Evolutionary conservation across 768 basidiomycete species (phyloP), one percentile per base, ranked within the genome.

Genomic region (Naganishia kalamii): DNA sequence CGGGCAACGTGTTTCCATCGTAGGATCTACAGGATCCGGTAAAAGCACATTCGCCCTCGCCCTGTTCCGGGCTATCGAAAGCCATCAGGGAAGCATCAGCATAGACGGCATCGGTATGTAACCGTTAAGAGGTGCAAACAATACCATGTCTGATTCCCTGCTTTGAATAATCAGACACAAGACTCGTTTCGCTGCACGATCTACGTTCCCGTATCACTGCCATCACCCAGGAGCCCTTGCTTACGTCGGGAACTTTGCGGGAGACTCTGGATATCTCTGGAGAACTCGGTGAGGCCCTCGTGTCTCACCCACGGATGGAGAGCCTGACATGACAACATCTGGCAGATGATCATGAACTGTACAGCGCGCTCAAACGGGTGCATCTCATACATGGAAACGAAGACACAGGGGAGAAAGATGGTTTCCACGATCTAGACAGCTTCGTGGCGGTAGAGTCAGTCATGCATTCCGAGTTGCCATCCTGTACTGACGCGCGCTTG

Each of bases 221-320:
- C 67, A 74, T 79, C 19, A 73, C 73, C 10, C 78, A 79, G 65
- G 78, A 79, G 65, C 71, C 73, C 4, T 65, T 52, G 19, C 68
- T 79, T 15, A 70, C 70, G 32, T 77, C 75, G 1, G 78, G 78
- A 0, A 75, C 74, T 1, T 54, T 79, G n/a, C 60, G 74, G 21
- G 66, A 77, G n/a, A 72, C 75, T 2, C 60, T 79, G 41, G 77
- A 79, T 54, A 73, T 76, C 6, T 71, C 71, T 11, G 70, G 71
- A 3, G 41, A 54, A 19, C 71, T 68, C 41, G 65, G 71, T 70
- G 60, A 67, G 67, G 43, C 5, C 25, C 51, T 40, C n/a, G n/a
- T 25, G 21, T 11, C 13, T 13, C 15, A n/a, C 32, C 48, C 27
- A 51, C 46, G 30, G 13, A 13, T 21, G 30, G 13, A 6, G 29